Conservation (phyloP, 148 eudicot species). For the Spergularia marina region DNA sequence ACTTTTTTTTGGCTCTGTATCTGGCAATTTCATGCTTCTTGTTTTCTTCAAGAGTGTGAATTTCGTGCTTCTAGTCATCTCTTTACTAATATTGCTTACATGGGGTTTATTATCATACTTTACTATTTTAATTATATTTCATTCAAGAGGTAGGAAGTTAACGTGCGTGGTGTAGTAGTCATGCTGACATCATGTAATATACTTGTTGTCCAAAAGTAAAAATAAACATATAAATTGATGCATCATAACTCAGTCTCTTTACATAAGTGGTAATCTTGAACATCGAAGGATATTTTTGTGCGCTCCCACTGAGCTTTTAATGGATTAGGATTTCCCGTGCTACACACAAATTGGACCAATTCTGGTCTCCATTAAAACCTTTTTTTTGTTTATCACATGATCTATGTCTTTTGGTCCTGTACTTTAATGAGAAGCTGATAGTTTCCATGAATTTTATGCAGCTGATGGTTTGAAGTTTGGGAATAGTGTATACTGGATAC, state of each 20-base stretch:
- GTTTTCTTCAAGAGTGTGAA: neutral
- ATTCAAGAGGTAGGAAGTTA: neutral
- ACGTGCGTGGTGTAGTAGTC: neutral
- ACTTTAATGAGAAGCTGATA: neutral
- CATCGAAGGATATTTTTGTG: neutral
- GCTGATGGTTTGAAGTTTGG: slow-evolving; percentile 89
- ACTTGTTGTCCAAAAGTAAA: too few species aligned
- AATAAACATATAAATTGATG: too few species aligned
- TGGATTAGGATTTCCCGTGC: neutral
- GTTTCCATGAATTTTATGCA: slow-evolving; percentile 30
- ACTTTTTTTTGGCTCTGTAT: neutral
- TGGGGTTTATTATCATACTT: too few species aligned
- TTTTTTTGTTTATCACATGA: too few species aligned
- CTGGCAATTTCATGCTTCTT: neutral
- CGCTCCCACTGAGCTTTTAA: neutral
- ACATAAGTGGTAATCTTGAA: neutral
- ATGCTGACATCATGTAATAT: neutral
- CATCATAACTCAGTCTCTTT: neutral
- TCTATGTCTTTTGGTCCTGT: neutral
- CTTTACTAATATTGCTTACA: too few species aligned
- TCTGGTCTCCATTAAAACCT: too few species aligned
- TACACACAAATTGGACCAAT: neutral
- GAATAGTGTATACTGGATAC: slow-evolving; percentile 91
- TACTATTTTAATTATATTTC: neutral
- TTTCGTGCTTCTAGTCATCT: neutral